Conservation (phyloP, 2,329 filamentous ascomycete genomes). For the Talaromyces amestolkiae region DNA sequence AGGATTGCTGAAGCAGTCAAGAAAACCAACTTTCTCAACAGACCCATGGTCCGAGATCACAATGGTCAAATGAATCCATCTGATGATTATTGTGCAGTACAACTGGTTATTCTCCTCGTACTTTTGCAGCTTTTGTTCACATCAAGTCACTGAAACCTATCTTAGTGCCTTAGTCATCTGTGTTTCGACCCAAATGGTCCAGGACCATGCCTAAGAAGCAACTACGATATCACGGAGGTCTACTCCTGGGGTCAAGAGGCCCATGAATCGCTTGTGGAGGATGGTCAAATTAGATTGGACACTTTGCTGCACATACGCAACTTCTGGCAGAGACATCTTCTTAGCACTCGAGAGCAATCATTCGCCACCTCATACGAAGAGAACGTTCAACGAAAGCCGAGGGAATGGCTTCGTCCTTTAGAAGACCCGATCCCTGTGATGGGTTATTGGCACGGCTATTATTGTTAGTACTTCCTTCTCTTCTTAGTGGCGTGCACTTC, state of each 20-base stretch:
- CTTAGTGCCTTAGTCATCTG: constrained; percentile 34
- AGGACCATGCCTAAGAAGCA: constrained; percentile 27
- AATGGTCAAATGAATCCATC: constrained; percentile 20
- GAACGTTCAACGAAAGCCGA: constrained; percentile 23
- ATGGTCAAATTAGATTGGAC: constrained; percentile 28
- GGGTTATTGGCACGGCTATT: constrained; percentile 34
- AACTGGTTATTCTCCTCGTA: constrained; percentile 27
- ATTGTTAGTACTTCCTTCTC: constrained; percentile 28
- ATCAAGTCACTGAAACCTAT: constrained; percentile 17
- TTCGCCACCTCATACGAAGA: constrained; percentile 27
- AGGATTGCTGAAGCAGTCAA: constrained; percentile 24
- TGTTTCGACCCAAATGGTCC: constrained; percentile 30
- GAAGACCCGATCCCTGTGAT: constrained; percentile 18
- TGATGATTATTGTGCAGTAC: constrained; percentile 29
- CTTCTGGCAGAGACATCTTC: constrained; percentile 44
- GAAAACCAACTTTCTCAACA: constrained; percentile 25
- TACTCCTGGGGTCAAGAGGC: constrained; percentile 25
- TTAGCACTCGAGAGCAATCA: constrained; percentile 28
- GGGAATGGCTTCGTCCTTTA: constrained; percentile 20
- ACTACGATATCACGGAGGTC: constrained; percentile 34
- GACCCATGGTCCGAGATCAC: constrained; percentile 24
- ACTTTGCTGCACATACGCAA: constrained; percentile 41
- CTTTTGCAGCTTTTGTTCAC: neutral
- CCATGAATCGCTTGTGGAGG: constrained; percentile 21
- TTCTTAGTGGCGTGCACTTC: neutral